Base-by-base conservation (phyloP, 1,284 basidiomycete genomes). In the Trichosporon ovoides region DNA sequence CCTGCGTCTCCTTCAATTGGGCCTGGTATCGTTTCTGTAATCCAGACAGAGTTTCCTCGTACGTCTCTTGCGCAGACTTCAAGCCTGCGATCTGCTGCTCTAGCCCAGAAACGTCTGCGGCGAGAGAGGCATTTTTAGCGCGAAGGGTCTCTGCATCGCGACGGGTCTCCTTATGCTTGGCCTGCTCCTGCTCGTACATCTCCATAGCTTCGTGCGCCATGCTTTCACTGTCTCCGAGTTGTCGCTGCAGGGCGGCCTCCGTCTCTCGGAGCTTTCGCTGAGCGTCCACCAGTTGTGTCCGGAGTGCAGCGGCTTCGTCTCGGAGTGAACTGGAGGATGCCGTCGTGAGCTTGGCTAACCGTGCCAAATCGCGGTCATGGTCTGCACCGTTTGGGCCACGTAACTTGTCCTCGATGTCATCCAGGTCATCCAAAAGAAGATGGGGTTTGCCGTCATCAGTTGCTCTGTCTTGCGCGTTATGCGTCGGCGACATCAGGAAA, bases 261-360 rank as follows among this genome's bases (percentile, higher is more conserved):
- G 84, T 83, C 57, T 90, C 88, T 57, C 83, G 78, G 24, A 90
- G 77, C 73, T 88, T 89, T 62, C 85, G 80, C 38, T 80, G 78
- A 16, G 92, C 77, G 33, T 93, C 90, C 1, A 78, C 75, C 64
- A 91, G 91, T n/a, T 83, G 79, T 63, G 84, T 83, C 70, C 86
- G 83, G 56, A 92, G 72, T 2, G 82, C 83, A 10, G 43, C 43
- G 24, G 43, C 43, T 24, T 48, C 43, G 14, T 48, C 43, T 12
- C 43, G 22, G 7, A 48, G 28, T 24, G 43, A 48, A 22, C n/a
- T 48, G 13, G 43, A 48, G 14, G 43, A 48, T 22, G 43, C 16
- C 16, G 43, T 48, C 6, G 43, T 48, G 7, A 48, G 43, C 22
- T 48, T 48, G 9, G 43, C 43, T 31, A 48, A 31, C 24, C 43